A percentile compares a stretch with the other conserved stretches of the same genome.
These are phyloP conservation scores for Hypoxylon sp. DNA, from an alignment of 2,329 filamentous ascomycete species.

Conservation along the genomic window DNA sequence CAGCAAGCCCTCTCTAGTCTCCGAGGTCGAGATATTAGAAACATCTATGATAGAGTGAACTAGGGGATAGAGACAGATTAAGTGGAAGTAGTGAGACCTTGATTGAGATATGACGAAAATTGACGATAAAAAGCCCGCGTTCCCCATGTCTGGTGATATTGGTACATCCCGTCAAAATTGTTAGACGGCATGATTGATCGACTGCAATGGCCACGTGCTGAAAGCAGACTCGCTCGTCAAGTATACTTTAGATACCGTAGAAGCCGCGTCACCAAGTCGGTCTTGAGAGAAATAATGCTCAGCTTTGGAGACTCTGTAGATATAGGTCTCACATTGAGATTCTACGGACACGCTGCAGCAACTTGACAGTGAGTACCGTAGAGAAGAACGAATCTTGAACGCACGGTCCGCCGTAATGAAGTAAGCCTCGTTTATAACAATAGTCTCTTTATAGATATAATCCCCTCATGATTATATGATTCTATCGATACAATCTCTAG, in stretches of 20 bases:
- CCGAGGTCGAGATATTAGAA: not conserved
- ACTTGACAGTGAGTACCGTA: not conserved
- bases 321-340: not conserved
- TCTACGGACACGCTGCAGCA: not conserved
- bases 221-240: not conserved
- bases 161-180: not conserved
- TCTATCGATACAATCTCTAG: no score
- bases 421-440: not conserved
- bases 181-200: not conserved
- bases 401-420: slow-evolving; percentile 1
- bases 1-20: not conserved
- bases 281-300: not conserved
- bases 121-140: not conserved
- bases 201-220: not conserved
- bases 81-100: not conserved
- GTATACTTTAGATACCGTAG: not conserved
- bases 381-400: no score
- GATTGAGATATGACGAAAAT: not conserved
- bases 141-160: no score
- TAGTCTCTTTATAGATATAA: not conserved
- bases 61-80: not conserved
- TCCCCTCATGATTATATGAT: not conserved
- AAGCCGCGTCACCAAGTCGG: not conserved
- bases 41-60: not conserved
- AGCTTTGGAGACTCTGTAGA: not conserved